Conservation (phyloP, 2,329 filamentous ascomycete genomes). For the Aspergillus awamori region DNA sequence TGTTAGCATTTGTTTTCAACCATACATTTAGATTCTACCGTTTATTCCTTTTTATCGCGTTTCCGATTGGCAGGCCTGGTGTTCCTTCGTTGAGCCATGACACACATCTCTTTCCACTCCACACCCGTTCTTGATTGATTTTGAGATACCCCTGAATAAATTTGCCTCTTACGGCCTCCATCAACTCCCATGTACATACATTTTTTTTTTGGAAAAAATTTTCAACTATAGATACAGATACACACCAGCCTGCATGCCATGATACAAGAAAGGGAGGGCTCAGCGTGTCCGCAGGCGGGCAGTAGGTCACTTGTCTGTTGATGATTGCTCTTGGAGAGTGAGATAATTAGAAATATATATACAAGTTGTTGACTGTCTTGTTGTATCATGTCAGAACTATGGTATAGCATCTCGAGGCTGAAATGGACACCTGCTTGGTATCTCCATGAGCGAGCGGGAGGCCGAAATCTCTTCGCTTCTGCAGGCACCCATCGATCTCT, state of each 20-base stretch:
- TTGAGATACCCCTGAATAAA: slow-evolving; percentile 45
- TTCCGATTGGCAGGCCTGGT: slow-evolving; percentile 22
- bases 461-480: too few relatives aligned
- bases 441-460: too few relatives aligned
- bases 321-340: not conserved
- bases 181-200: slow-evolving; percentile 37
- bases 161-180: slow-evolving; percentile 34
- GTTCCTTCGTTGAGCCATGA: slow-evolving; percentile 22
- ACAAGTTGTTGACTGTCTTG: too few relatives aligned
- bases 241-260: slow-evolving; percentile 10
- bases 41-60: slow-evolving; percentile 14
- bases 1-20: not conserved
- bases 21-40: slow-evolving; percentile 1
- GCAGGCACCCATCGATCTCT: too few relatives aligned
- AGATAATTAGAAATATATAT: too few relatives aligned
- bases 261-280: slow-evolving; percentile 7
- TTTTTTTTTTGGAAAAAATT: slow-evolving; percentile 17
- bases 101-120: slow-evolving; percentile 23
- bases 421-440: too few relatives aligned
- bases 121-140: slow-evolving; percentile 31
- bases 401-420: too few relatives aligned
- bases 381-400: too few relatives aligned
- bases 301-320: slow-evolving; percentile 10
- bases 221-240: slow-evolving; percentile 33
- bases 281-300: slow-evolving; percentile 20